phyloP scores from a whole-genome alignment of 805 yeast species.

The Spathaspora arborariae region DNA sequence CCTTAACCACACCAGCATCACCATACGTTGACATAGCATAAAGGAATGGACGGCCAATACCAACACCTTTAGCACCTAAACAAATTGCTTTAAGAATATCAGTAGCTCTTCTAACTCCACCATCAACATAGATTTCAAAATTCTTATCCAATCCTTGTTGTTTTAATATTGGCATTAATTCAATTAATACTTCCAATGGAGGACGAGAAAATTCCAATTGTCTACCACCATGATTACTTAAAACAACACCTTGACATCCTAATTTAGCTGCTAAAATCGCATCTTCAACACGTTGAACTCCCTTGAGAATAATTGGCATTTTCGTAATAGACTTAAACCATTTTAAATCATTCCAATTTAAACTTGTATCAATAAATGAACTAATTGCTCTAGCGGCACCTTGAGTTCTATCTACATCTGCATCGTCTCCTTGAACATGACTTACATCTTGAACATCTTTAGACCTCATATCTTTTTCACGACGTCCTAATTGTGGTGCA shows the following conservation, averaged over 20 bases:
- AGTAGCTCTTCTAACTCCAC: slow-evolving; percentile 74
- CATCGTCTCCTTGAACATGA: slow-evolving; percentile 47
- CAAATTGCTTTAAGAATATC: slow-evolving; percentile 75
- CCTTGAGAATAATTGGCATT: slow-evolving; percentile 49
- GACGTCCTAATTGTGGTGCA: slow-evolving; percentile 87
- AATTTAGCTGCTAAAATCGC: slow-evolving; percentile 53
- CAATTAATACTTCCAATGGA: slow-evolving; percentile 58
- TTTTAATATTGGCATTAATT: slow-evolving; percentile 44
- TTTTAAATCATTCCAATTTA: slow-evolving; percentile 35
- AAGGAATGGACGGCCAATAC: slow-evolving; percentile 71
- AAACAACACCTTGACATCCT: slow-evolving; percentile 59
- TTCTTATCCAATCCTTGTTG: slow-evolving; percentile 37
- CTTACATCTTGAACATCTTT: slow-evolving; percentile 48
- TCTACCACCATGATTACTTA: slow-evolving; percentile 76
- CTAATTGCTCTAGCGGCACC: slow-evolving; percentile 88
- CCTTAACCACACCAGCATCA: slow-evolving; percentile 63
- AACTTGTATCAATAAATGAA: slow-evolving; percentile 59
- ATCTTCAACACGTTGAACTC: slow-evolving; percentile 66
- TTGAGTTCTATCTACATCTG: slow-evolving; percentile 56
- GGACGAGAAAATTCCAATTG: slow-evolving; percentile 62
- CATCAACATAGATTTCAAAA: slow-evolving; percentile 67
- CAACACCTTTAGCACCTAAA: slow-evolving; percentile 73
- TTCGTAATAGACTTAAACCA: slow-evolving; percentile 39
- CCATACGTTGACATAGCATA: slow-evolving; percentile 82
- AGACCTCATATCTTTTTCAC: slow-evolving; percentile 81